Base-by-base conservation (phyloP, 1,284 basidiomycete genomes). In the Tilletia horrida region DNA sequence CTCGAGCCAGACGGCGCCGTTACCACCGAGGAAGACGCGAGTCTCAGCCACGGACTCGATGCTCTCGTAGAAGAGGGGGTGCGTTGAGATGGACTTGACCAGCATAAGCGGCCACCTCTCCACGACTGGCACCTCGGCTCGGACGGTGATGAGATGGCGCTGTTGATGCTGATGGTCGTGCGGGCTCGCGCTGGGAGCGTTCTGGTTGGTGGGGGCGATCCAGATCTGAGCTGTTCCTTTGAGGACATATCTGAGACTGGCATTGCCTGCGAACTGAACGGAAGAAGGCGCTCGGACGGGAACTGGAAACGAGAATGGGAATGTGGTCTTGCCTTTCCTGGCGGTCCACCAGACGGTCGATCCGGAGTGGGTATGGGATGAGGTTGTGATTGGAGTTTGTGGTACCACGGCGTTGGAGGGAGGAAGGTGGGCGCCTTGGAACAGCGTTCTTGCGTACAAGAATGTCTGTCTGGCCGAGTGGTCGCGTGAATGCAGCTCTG, bases 11-110 rank as follows among this genome's bases (percentile, higher is more conserved):
- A 79, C 71, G 25, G 72, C 73, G 40, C 77, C 76, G 21, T 71
- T 73, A 35, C 77, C 77, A 2, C 77, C 77, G 75, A 79, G 78
- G 68, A 79, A 79, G 29, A 79, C 67, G 8, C 75, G 69, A 21
- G 77, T 78, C 29, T 79, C 77, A 6, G 70, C 76, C 4, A 79
- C 71, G 13, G 67, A 73, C 42, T 79, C 75, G 61, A 74, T 70
- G 63, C 76, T 75, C 16, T 73, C 47, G 55, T 59, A n/a, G 31
- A 59, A 59, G 29, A 59, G 55, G 21, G 55, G 55, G 35, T 59
- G 55, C 4, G 55, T 31, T 25, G 55, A 29, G 16, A 59, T 25
- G 3, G 27, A 31, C 27, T 29, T 25, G 13, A 29, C 55, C 27
- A 59, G 55, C 2, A 29, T 40, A n/a, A 35, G 16, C 3, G 55